These are phyloP conservation scores for Apodospora peruviana DNA, from an alignment of 495 filamentous ascomycete species.

Conservation along the genomic window DNA sequence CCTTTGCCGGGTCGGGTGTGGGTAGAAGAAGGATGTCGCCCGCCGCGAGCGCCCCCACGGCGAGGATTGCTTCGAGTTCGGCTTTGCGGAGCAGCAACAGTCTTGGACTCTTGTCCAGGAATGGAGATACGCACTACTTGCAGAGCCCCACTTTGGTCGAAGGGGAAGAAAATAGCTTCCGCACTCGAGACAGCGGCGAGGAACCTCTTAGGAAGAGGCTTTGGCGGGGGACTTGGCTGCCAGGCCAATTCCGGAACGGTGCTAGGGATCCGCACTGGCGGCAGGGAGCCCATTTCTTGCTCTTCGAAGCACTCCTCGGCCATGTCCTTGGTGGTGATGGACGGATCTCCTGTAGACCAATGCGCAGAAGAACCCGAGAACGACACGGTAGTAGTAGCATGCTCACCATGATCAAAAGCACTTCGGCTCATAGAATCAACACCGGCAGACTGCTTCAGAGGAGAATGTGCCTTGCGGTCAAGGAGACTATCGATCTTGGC, in stretches of 20 bases:
- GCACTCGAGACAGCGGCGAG: slow-evolving; percentile 27
- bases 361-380: slow-evolving; percentile 22
- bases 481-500: slow-evolving; percentile 69
- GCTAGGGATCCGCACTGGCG: slow-evolving; percentile 60
- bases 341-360: slow-evolving; percentile 11
- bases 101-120: slow-evolving; percentile 40
- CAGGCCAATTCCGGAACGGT: slow-evolving; percentile 50
- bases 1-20: slow-evolving; percentile 18
- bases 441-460: slow-evolving; percentile 45
- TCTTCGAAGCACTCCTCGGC: slow-evolving; percentile 80
- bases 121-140: slow-evolving; percentile 38
- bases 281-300: slow-evolving; percentile 72
- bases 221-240: slow-evolving; percentile 38
- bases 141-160: slow-evolving; percentile 31
- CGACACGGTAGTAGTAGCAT: slow-evolving; percentile 46
- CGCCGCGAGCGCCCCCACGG: slow-evolving; percentile 28
- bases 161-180: slow-evolving; percentile 36
- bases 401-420: slow-evolving; percentile 49
- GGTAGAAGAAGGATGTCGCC: slow-evolving; percentile 17
- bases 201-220: slow-evolving; percentile 30
- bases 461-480: slow-evolving; percentile 50
- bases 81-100: slow-evolving; percentile 31
- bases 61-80: slow-evolving; percentile 44
- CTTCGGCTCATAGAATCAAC: slow-evolving; percentile 52
- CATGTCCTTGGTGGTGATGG: slow-evolving; percentile 51